Base-by-base conservation (phyloP, 768 basidiomycete species). In the Brasilioporus rufonigricans region DNA sequence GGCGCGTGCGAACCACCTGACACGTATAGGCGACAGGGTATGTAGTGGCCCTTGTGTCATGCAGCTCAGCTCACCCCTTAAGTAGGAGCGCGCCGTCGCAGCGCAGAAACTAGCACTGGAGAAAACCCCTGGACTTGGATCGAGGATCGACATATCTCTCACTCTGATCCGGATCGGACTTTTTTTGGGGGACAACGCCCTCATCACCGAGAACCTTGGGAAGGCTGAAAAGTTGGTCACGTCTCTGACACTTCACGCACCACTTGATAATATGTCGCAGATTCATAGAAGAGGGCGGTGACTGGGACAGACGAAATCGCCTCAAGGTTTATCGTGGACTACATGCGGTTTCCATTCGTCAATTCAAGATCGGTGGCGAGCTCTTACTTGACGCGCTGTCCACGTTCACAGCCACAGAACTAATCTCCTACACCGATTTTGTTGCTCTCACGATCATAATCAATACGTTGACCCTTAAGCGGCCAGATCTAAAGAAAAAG, bases 271-370 rank as follows among this genome's bases (percentile, higher is more conserved):
- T 16, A 21, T 40, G 18, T 18, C 39, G 19, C 65, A 94, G 92
- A 52, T 77, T 97, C 40, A 89, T 97, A 50, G 94, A 98, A 63
- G 83, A 93, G 69, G 96, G 96, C 1, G 96, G 96, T 43, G 96
- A 99, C 74, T 99, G 96, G 96, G 96, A 99, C 70, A 79, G 96
- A 50, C 84, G 94, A 36, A 99, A 98, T 71, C 83, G 96, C 43
- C 83, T 98, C 64, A 99, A 99, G 73, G 96, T 98, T 39, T 99
- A 98, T 76, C 83, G 84, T 48, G 95, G 89, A 45, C 76, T 97
- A 0, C 89, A 96, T 65, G 76, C 87, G 41, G 74, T 95, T 31
- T 89, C 91, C 29, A 87, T 91, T 57, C 87, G 96, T n/a, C 87
- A 95, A 64, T 98, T 98, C 36, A 87, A 91, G 65, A 82, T 82